Base-by-base conservation (phyloP, 495 filamentous ascomycete genomes). In the Tuber brumale region DNA sequence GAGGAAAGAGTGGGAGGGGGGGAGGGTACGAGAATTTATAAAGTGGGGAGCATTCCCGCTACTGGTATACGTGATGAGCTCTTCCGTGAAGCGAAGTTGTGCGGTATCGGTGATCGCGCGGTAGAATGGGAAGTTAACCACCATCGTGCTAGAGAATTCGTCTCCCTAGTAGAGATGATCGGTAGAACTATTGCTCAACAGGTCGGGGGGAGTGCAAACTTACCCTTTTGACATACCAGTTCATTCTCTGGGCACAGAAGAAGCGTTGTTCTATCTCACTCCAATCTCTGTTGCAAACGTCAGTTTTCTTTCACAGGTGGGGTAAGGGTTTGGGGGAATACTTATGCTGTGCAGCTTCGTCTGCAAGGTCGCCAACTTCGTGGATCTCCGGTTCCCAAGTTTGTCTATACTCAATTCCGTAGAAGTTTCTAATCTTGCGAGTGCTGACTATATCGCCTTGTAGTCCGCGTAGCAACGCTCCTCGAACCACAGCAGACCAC, bases 361-460 rank as follows among this genome's bases (percentile, higher is more conserved):
- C 16, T 61, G 51, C 51, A 61, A 61, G 31, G 77, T 92, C 90
- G 45, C 84, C 86, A 19, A 92, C 88, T 37, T 86, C 86, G 81
- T 93, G 91, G 71, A 89, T 90, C 71, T 88, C 85, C 74, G 90
- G 89, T 75, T 92, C 89, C 82, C 90, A 93, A 14, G 91, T 89
- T 0, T 90, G 91, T 0, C 89, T 90, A 82, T 92, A 93, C 48
- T 87, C 89, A 14, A 91, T 92, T 31, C 91, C 91, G 81, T 93
- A 93, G 83, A 92, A 89, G 87, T 90, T 90, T 71, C 91, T 85
- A 44, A 89, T 87, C 76, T 89, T 87, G 21, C 91, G 83, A 57
- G 87, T 90, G 41, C 90, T 86, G 5, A 93, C 90, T 87, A 92
- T 90, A 81, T 86, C 91, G 23, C 89, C 90, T 81, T 93, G 91